Conservation (phyloP, 495 filamentous ascomycete genomes). For the Emericellopsis terricola region DNA sequence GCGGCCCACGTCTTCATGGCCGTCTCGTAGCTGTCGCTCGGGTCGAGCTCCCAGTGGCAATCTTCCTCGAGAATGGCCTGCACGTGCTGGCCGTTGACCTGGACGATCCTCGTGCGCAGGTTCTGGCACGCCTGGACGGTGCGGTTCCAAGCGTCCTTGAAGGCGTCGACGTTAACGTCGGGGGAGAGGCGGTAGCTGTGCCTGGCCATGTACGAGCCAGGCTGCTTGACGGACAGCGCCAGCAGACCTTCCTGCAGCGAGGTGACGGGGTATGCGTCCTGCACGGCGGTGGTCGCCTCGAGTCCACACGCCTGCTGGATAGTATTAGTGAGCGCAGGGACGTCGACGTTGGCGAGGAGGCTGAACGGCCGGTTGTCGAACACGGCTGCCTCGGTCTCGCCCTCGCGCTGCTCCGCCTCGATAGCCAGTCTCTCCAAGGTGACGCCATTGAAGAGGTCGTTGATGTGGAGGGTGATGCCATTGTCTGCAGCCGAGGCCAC, state of each 20-base stretch:
- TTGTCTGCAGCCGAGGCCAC: too few relatives aligned
- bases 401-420: too few relatives aligned
- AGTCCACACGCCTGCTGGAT: background rate
- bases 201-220: conserved; percentile 1
- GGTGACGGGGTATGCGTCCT: conserved; percentile 42
- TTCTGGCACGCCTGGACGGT: background rate
- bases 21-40: too few relatives aligned
- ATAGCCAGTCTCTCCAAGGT: too few relatives aligned
- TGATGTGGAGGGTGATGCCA: too few relatives aligned
- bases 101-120: conserved; percentile 3
- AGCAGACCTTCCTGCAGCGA: conserved; percentile 33
- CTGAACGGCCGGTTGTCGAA: too few relatives aligned
- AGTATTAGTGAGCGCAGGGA: too few relatives aligned
- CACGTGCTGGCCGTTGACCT: conserved; percentile 4
- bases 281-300: conserved; percentile 13
- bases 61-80: conserved; percentile 8
- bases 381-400: too few relatives aligned
- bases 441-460: too few relatives aligned
- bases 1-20: background rate
- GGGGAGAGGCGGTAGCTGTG: background rate
- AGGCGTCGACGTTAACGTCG: background rate
- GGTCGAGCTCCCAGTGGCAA: background rate
- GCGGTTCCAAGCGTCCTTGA: conserved; percentile 1
- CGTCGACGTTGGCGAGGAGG: too few relatives aligned
- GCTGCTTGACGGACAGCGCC: background rate